Percentiles rank a stretch among this genome's conserved stretches.
Conservation (phyloP, 2,329 filamentous ascomycete species). For the Monosporascus sp. region DNA sequence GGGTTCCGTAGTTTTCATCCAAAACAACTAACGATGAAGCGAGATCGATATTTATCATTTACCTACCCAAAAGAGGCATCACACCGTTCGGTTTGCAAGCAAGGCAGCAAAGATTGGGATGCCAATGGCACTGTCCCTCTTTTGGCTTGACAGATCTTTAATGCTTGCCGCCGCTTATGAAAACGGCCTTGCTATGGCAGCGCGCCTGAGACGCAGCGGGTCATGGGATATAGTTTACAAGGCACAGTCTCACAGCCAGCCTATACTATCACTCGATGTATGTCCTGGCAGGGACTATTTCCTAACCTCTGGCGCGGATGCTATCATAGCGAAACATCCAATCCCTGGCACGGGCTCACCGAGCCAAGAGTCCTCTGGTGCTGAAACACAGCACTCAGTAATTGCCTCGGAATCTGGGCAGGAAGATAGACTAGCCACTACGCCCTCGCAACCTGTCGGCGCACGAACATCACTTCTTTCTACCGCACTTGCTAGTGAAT, state of each 20-base stretch:
- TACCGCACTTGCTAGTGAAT: slow-evolving; percentile 17
- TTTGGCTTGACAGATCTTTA: slow-evolving; percentile 45
- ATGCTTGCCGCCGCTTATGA: slow-evolving; percentile 77
- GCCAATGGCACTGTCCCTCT: slow-evolving; percentile 76
- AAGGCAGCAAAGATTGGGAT: slow-evolving; percentile 60
- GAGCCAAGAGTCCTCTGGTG: slow-evolving; percentile 10
- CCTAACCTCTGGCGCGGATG: slow-evolving; percentile 78
- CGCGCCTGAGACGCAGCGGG: slow-evolving; percentile 42
- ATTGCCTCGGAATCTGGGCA: neutral
- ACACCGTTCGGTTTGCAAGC: slow-evolving; percentile 41
- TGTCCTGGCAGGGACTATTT: slow-evolving; percentile 51
- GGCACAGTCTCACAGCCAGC: slow-evolving; percentile 68
- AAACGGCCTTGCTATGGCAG: slow-evolving; percentile 69
- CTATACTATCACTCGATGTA: slow-evolving; percentile 69
- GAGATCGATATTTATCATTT: slow-evolving; percentile 79
- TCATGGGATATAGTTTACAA: slow-evolving; percentile 54
- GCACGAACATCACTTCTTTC: slow-evolving; percentile 23
- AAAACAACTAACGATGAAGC: slow-evolving; percentile 4
- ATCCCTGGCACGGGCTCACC: slow-evolving; percentile 37
- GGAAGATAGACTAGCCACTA: neutral
- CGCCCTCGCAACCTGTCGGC: neutral
- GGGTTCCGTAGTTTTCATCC: neutral
- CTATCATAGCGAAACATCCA: slow-evolving; percentile 70
- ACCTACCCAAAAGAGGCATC: slow-evolving; percentile 66
- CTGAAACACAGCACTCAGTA: neutral